These are phyloP conservation scores for Escovopsis sp. DNA, from an alignment of 2,329 filamentous ascomycete species.

Conservation along the genomic window DNA sequence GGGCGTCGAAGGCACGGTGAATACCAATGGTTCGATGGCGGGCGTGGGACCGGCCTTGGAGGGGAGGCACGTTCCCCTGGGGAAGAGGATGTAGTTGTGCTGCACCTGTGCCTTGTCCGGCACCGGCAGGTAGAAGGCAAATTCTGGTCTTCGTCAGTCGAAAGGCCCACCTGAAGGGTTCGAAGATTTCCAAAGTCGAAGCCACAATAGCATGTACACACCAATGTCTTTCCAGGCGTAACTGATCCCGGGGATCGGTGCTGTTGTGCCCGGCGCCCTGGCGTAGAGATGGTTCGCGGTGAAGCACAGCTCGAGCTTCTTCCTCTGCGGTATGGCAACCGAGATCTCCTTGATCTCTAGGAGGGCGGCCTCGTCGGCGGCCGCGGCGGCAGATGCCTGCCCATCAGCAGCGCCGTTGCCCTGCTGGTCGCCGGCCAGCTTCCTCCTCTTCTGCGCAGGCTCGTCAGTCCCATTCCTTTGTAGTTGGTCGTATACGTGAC, in stretches of 20 bases:
- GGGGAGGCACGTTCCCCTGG: slow-evolving; percentile 37
- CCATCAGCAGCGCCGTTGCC: slow-evolving; percentile 9
- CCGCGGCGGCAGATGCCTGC: slow-evolving; percentile 18
- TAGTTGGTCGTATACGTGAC: slow-evolving; percentile 33
- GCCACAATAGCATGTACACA: slow-evolving; percentile 16
- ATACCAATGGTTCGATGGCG: slow-evolving; percentile 42
- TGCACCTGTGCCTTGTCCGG: slow-evolving; percentile 52
- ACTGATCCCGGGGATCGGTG: slow-evolving; percentile 37
- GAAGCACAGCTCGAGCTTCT: slow-evolving; percentile 52
- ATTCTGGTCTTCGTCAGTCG: slow-evolving; percentile 27
- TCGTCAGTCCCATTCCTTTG: slow-evolving; percentile 19
- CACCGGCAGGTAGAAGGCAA: slow-evolving; percentile 48
- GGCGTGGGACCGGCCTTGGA: slow-evolving; percentile 28
- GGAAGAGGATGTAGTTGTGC: slow-evolving; percentile 51
- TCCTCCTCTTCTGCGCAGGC: slow-evolving; percentile 37
- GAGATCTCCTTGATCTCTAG: slow-evolving; percentile 52
- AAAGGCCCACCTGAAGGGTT: not conserved
- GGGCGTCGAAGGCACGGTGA: slow-evolving; percentile 44
- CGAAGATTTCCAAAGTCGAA: too few species aligned
- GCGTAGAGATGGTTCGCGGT: slow-evolving; percentile 46
- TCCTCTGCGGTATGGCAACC: slow-evolving; percentile 50
- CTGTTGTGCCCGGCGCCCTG: slow-evolving; percentile 33
- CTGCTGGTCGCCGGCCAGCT: slow-evolving; percentile 29
- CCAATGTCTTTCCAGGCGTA: slow-evolving; percentile 50
- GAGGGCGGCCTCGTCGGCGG: slow-evolving; percentile 35